phyloP scores from a whole-genome alignment of 1,284 basidiomycete genomes.

The Termitomyces sp. region DNA sequence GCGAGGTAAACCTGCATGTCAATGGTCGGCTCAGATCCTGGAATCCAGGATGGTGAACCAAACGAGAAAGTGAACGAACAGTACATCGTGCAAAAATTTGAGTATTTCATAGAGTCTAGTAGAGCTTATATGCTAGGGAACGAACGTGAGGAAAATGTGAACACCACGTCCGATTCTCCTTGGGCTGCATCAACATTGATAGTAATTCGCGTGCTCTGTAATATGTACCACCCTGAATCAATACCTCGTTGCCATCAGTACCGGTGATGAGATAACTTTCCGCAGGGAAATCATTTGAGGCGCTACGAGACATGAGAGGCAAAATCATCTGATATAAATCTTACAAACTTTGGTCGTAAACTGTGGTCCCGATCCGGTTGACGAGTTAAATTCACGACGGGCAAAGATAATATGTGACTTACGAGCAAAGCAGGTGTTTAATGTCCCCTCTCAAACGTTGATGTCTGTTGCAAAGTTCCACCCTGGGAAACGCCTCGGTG shows the following conservation, averaged over 20 bases:
- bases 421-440: no score
- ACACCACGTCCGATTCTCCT: no score
- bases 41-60: not conserved
- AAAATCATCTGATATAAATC: not conserved
- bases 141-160: not conserved
- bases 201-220: not conserved
- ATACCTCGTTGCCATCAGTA: conserved; percentile 6
- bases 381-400: conserved; percentile 3
- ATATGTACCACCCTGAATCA: conserved; percentile 4
- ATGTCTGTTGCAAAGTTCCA: no score
- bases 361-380: conserved; percentile 3
- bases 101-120: not conserved
- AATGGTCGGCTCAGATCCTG: not conserved
- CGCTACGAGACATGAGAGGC: conserved; percentile 4
- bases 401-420: conserved; percentile 12
- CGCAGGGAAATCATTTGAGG: not conserved
- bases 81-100: not conserved
- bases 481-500: no score
- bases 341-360: conserved; percentile 10
- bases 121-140: not conserved
- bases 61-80: not conserved
- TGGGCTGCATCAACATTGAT: no score
- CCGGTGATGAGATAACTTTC: conserved; percentile 4
- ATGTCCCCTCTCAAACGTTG: no score
- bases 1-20: no score